Base-by-base conservation (phyloP, 192 early-diverging fungal genomes). In the Coemansia sp. region DNA sequence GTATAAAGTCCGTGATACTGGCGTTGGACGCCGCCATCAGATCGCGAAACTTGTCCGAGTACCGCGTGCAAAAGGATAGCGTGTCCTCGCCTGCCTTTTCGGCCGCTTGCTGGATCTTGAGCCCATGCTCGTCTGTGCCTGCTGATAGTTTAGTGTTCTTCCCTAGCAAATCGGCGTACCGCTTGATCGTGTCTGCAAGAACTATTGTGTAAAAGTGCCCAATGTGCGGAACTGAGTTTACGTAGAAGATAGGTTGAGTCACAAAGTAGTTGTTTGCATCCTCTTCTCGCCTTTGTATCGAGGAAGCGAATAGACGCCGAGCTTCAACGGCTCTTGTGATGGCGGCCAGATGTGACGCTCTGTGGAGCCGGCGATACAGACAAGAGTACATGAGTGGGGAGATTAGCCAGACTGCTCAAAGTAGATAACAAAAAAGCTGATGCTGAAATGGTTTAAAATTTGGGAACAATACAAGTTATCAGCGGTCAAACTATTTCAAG, bases 51-150 rank as follows among this genome's bases (percentile, higher is more conserved):
- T 55, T 58, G 80, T 83, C 45, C 61, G 77, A 34, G 87, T 92
- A 46, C 87, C 71, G 37, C 53, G 95, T 91, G 72, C 96, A 99
- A 70, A 96, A 91, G n/a, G 67, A 82, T 37, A 88, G 81, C 7
- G 92, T 85, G 16, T 82, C 74, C 56, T 81, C 76, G 12, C 81
- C 75, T 7, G 82, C 85, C 37, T 76, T 81, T 20, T 70, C 81
- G 0, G 96, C 92, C 0, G 96, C 93, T 84, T 95, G 89, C 79
- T 96, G 93, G 56, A 99, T 96, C 91, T 98, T 98, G 4, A 93
- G 85, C 3, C 96, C 96, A 72, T 98, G 96, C 68, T 98, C 96
- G 68, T 98, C 96, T 3, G 96, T 98, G 34, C 96, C 96, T 63
- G 67, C 71, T 2, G 75, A 72, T 39, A 83, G 64, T 33, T 75